Evolutionary conservation across 768 basidiomycete genomes (phyloP), one percentile per base, ranked within the genome.

Genomic region (Heimioporus sp.): DNA sequence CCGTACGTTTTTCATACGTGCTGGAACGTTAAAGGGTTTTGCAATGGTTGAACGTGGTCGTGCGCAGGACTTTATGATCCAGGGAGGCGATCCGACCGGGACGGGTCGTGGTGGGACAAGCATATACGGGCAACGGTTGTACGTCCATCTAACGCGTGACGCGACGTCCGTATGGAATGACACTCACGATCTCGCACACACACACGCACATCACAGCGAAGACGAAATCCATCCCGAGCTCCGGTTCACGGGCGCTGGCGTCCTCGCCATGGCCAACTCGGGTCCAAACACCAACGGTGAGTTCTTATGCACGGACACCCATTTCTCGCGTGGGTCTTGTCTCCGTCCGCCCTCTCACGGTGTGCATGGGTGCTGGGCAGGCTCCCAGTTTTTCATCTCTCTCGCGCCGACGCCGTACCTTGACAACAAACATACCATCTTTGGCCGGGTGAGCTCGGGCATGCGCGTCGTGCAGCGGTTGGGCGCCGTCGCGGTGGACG

Each of bases 221-320:
- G 94, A 97, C 68, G 94, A 97, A 65, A 82, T 98, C 46, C 82
- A 92, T 60, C 86, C 91, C 2, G 94, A 97, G 13, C 72, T 98
- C 59, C 78, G 94, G 43, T 98, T 98, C 74, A 94, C 93, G 2
- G 96, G 96, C 16, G 94, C 95, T 39, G 96, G 96, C 19, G 94
- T 98, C 52, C 82, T 98, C 21, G 93, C 92, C 10, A 92, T 93
- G 91, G 97, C 97, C 34, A 99, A 99, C 72, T 92, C 95, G 41
- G 95, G 95, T 11, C 90, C 90, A n/a, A 91, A 92, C 66, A 88
- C 87, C 21, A 93, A 92, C 62, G 87, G 91, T 82, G n/a, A n/a
- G n/a, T n/a, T n/a, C n/a, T n/a, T n/a, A n/a, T n/a, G n/a, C n/a
- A n/a, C n/a, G n/a, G n/a, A n/a, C n/a, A n/a, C n/a, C n/a, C n/a